Percentiles rank a stretch among this genome's conserved stretches.
phyloP scores from a whole-genome alignment of 345 rosid genomes.

The Fremontodendron californicum region DNA sequence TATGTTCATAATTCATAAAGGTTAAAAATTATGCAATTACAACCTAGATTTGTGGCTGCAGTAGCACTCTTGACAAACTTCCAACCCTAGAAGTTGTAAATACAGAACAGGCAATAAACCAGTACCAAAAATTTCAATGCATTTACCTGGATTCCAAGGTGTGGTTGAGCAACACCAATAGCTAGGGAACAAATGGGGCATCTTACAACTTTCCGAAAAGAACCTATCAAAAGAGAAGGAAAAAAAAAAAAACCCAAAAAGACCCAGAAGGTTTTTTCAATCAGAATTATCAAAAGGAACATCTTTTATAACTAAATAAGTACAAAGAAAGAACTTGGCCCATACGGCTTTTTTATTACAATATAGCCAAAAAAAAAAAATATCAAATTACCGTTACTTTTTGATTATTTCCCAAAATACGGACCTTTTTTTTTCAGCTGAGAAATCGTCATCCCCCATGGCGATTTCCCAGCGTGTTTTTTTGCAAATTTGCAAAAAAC shows the following conservation, averaged over 20 bases:
- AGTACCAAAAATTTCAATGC: not conserved
- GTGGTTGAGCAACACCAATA: constrained; percentile 86
- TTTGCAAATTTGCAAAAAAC: too few relatives aligned
- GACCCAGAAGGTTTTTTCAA: not conserved
- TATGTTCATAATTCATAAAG: not conserved
- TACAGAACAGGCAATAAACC: not conserved
- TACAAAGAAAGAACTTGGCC: not conserved
- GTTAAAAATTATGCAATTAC: not conserved
- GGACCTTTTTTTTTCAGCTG: too few relatives aligned
- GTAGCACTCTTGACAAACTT: not conserved
- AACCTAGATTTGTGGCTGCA: not conserved
- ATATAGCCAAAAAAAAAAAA: too few relatives aligned
- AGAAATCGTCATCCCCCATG: too few relatives aligned
- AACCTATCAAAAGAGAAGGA: constrained; percentile 44
- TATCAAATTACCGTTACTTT: too few relatives aligned
- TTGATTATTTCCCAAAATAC: too few relatives aligned
- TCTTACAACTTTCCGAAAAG: constrained; percentile 87
- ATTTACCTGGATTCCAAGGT: constrained; percentile 78
- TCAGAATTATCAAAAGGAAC: not conserved
- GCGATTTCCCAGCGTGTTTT: too few relatives aligned
- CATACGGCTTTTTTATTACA: too few relatives aligned
- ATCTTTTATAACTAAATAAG: not conserved
- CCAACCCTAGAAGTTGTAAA: not conserved
- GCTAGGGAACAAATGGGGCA: constrained; percentile 85
- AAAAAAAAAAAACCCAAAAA: too few relatives aligned